These are phyloP conservation scores for Argentina anserina DNA, from an alignment of 306 rosid genomes.

Conservation along the genomic window DNA sequence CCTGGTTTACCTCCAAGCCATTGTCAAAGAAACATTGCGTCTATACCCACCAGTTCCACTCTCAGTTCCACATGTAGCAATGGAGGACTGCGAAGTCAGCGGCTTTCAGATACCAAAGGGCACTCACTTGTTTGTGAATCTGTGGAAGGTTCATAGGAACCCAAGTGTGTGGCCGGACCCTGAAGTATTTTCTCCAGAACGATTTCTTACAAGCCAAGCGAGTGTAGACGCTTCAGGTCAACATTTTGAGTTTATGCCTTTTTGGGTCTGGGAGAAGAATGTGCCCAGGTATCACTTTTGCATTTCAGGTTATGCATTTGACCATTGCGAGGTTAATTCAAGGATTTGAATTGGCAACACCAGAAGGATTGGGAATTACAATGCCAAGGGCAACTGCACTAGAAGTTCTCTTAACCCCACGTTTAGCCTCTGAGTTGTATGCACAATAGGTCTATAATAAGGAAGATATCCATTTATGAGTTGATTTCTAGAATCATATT, in stretches of 20 bases:
- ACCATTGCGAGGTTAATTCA: constrained; percentile 51
- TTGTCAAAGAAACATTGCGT: constrained; percentile 47
- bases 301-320: constrained; percentile 36
- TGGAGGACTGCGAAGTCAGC: constrained; percentile 36
- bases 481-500: no score
- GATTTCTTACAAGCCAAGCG: constrained; percentile 34
- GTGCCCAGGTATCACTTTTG: constrained; percentile 50
- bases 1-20: constrained; percentile 46
- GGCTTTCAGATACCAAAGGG: constrained; percentile 41
- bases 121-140: constrained; percentile 45
- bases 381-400: constrained; percentile 46
- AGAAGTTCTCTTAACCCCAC: constrained; percentile 28
- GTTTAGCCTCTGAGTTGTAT: constrained; percentile 20
- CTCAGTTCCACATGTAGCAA: constrained; percentile 50
- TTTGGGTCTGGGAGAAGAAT: constrained; percentile 52
- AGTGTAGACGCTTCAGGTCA: constrained; percentile 32
- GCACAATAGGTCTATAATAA: background rate
- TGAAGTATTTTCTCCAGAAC: constrained; percentile 44
- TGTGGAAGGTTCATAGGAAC: constrained; percentile 60
- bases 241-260: constrained; percentile 49
- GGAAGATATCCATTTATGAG: no score
- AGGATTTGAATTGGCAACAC: constrained; percentile 37
- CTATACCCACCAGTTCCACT: constrained; percentile 53
- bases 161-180: constrained; percentile 44
- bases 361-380: constrained; percentile 45